Percentiles rank a stretch among this genome's conserved stretches.
Evolutionary conservation across 2,329 filamentous ascomycete genomes (phyloP).

Genomic region (Leptoxyphium fumago): DNA sequence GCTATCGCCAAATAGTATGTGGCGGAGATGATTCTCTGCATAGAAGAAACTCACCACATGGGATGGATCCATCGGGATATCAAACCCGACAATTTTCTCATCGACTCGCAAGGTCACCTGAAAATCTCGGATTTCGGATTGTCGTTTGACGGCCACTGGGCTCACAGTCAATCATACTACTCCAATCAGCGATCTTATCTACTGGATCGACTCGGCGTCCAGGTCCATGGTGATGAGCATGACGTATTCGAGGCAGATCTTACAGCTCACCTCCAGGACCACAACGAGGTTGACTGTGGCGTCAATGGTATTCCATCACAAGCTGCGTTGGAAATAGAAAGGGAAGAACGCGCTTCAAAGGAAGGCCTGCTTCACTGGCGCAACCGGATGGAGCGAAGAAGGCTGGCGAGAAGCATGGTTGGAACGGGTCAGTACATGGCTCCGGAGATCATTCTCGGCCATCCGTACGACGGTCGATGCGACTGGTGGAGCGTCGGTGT

Average conservation of each 20-base stretch:
- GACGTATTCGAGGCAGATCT: slow-evolving; percentile 42
- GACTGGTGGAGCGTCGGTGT: slow-evolving; percentile 96
- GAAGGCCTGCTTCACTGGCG: slow-evolving; percentile 27
- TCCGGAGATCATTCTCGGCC: slow-evolving; percentile 73
- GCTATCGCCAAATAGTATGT: slow-evolving; percentile 70
- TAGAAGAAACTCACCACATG: slow-evolving; percentile 81
- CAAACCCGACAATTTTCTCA: slow-evolving; percentile 94
- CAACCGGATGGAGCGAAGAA: slow-evolving; percentile 41
- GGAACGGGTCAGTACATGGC: slow-evolving; percentile 98
- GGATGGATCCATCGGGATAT: slow-evolving; percentile 89
- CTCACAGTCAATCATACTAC: slow-evolving; percentile 77
- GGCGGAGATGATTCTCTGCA: slow-evolving; percentile 88
- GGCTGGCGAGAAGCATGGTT: slow-evolving; percentile 70
- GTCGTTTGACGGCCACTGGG: slow-evolving; percentile 90
- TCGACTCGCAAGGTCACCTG: slow-evolving; percentile 73
- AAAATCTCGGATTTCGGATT: slow-evolving; percentile 96
- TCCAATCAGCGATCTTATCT: slow-evolving; percentile 68
- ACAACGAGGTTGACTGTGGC: background rate
- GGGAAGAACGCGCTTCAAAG: slow-evolving; percentile 11
- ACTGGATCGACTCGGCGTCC: slow-evolving; percentile 59
- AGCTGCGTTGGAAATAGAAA: background rate
- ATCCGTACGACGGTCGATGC: slow-evolving; percentile 78
- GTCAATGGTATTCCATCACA: background rate
- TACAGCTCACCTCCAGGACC: background rate
- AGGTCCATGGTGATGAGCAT: slow-evolving; percentile 56